Conservation (phyloP, 2,329 filamentous ascomycete species). For the Clarireedia monteithiana region DNA sequence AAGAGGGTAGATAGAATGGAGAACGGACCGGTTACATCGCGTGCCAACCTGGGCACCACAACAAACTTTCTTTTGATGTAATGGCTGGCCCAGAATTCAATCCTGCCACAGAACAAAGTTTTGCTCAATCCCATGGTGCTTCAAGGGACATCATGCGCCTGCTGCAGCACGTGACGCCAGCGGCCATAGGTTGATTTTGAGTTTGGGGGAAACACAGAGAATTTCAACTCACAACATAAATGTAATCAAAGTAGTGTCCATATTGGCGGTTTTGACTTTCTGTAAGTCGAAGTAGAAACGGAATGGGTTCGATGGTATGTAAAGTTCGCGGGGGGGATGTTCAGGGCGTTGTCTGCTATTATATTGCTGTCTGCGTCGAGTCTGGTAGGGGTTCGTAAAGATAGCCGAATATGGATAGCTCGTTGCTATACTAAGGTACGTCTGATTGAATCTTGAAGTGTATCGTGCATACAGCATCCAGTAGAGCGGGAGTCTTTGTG, state of each 20-base stretch:
- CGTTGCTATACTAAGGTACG: neutral
- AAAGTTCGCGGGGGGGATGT: neutral
- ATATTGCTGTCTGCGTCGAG: neutral
- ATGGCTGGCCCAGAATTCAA: neutral
- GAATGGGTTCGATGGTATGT: neutral
- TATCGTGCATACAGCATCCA: neutral
- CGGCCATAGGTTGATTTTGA: neutral
- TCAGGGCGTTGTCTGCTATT: neutral
- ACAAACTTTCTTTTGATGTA: neutral
- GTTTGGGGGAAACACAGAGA: neutral
- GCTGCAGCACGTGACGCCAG: too few relatives aligned
- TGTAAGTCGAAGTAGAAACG: conserved; percentile 13
- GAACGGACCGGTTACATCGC: too few relatives aligned
- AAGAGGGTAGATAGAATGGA: neutral
- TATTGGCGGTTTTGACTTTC: conserved; percentile 12
- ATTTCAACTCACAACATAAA: conserved; percentile 48
- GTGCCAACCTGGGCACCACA: neutral
- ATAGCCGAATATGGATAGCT: neutral
- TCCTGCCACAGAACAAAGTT: neutral
- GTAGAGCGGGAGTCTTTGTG: neutral
- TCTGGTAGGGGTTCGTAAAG: neutral
- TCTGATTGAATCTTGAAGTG: neutral
- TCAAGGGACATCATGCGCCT: neutral
- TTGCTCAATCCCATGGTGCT: neutral
- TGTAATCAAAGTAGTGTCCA: conserved; percentile 55